Conservation (phyloP, 2,329 filamentous ascomycete genomes). For the Colletotrichum salicis region DNA sequence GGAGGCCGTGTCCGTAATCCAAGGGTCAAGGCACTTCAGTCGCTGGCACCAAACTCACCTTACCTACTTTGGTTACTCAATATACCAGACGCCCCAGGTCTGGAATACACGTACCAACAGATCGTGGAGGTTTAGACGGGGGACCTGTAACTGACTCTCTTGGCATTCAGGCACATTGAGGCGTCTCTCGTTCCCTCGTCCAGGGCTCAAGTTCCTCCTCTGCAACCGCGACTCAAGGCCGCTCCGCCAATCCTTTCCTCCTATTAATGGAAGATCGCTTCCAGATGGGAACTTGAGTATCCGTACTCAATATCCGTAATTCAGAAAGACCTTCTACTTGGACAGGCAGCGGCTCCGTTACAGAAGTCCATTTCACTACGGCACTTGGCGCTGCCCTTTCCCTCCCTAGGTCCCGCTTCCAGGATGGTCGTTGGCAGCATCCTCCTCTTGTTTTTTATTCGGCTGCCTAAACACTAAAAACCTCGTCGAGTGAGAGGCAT, state of each 20-base stretch:
- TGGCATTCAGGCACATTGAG: background rate
- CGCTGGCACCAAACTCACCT: background rate
- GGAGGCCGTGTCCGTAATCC: background rate
- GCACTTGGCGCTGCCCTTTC: background rate
- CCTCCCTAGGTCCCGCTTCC: background rate
- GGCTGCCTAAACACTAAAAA: slow-evolving; percentile 35
- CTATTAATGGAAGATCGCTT: background rate
- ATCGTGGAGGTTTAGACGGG: background rate
- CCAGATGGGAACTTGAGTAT: background rate
- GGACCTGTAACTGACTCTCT: background rate
- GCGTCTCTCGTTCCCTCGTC: background rate
- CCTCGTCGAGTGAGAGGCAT: slow-evolving; percentile 4
- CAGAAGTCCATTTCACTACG: background rate
- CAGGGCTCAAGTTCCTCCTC: background rate
- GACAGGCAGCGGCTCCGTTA: background rate
- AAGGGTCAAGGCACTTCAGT: background rate
- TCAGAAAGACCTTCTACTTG: background rate
- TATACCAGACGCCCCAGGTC: background rate
- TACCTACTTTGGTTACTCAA: background rate
- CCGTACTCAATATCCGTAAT: too few relatives aligned
- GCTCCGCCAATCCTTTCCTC: background rate
- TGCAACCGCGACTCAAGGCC: too few relatives aligned
- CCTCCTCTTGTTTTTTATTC: slow-evolving; percentile 21
- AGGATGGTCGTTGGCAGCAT: slow-evolving; percentile 1
- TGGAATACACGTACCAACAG: too few relatives aligned